Percentiles rank a stretch among this genome's conserved stretches.
Conservation (phyloP, 2,329 filamentous ascomycete species). For the Fusarium zealandicum region DNA sequence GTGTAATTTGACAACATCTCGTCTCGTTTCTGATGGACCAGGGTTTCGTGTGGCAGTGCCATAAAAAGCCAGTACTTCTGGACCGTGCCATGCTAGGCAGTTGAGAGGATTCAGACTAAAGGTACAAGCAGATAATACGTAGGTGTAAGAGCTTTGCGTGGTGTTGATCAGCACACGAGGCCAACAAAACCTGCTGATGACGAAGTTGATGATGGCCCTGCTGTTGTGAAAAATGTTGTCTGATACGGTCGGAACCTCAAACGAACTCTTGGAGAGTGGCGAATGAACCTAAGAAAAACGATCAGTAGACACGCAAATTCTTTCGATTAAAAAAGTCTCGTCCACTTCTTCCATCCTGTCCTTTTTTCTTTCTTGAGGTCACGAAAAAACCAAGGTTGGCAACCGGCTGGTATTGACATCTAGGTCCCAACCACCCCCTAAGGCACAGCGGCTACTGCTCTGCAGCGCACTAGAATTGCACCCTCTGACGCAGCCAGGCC, state of each 20-base stretch:
- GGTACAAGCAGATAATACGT: conserved; percentile 6
- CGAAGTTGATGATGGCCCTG: conserved; percentile 12
- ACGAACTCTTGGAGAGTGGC: conserved; percentile 8
- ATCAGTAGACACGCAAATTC: conserved; percentile 30
- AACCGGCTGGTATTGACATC: conserved; percentile 28
- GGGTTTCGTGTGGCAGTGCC: conserved; percentile 8
- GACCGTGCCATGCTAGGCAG: conserved; percentile 11
- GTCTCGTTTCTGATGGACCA: conserved; percentile 5
- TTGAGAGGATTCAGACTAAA: neutral
- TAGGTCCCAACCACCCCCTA: conserved; percentile 35
- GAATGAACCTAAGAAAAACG: conserved; percentile 21
- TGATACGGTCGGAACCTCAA: neutral
- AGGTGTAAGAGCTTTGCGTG: conserved; percentile 9
- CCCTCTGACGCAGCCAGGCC: conserved; percentile 2
- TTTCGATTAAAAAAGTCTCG: conserved; percentile 9
- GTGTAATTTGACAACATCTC: conserved; percentile 11
- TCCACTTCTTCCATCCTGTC: conserved; percentile 2
- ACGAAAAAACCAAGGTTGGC: conserved; percentile 29
- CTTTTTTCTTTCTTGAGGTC: neutral
- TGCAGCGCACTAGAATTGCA: conserved; percentile 1
- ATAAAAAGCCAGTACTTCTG: neutral
- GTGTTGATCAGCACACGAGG: conserved; percentile 23
- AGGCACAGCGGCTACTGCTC: conserved; percentile 2
- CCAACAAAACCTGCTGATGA: conserved; percentile 22
- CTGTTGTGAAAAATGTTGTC: neutral